Conservation (phyloP, 352 stramenopile species). For the Phytophthora pseudosyringae region DNA sequence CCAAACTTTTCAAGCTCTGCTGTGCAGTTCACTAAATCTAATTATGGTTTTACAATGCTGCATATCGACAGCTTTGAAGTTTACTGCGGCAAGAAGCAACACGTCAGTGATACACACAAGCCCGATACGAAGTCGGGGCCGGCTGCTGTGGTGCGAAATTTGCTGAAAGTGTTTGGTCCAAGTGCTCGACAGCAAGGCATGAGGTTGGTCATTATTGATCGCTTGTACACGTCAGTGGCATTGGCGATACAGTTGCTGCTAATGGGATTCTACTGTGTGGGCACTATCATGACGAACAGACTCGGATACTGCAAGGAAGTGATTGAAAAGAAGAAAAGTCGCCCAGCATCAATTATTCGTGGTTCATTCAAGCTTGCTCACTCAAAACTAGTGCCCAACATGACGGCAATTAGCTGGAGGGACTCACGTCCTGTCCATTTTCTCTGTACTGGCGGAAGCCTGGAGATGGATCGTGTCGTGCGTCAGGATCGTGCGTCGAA, state of each 20-base stretch:
- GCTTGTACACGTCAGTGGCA: constrained; percentile 11
- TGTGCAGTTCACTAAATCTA: not conserved
- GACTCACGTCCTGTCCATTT: not conserved
- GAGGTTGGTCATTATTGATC: constrained; percentile 11
- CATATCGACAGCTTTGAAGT: constrained; percentile 3
- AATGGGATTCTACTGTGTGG: constrained; percentile 19
- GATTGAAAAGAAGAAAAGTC: not conserved
- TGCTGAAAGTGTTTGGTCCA: not conserved
- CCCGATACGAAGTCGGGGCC: constrained; percentile 6
- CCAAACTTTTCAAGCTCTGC: not conserved
- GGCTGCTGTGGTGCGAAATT: constrained; percentile 3
- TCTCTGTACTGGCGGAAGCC: not conserved
- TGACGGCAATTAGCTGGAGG: not conserved
- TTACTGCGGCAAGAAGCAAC: constrained; percentile 10
- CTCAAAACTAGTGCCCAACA: not conserved
- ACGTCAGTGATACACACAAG: constrained; percentile 4
- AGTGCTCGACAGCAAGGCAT: constrained; percentile 2
- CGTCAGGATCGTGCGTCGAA: not conserved
- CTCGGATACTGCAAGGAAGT: constrained; percentile 21
- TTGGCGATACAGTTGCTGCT: constrained; percentile 19
- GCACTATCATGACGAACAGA: constrained; percentile 23
- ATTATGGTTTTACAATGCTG: not conserved
- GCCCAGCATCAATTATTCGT: not conserved
- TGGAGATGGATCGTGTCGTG: no score
- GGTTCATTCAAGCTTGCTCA: not conserved